Evolutionary conservation across 1,284 basidiomycete species (phyloP).

Genomic region (Cutaneotrichosporon daszewskae): DNA sequence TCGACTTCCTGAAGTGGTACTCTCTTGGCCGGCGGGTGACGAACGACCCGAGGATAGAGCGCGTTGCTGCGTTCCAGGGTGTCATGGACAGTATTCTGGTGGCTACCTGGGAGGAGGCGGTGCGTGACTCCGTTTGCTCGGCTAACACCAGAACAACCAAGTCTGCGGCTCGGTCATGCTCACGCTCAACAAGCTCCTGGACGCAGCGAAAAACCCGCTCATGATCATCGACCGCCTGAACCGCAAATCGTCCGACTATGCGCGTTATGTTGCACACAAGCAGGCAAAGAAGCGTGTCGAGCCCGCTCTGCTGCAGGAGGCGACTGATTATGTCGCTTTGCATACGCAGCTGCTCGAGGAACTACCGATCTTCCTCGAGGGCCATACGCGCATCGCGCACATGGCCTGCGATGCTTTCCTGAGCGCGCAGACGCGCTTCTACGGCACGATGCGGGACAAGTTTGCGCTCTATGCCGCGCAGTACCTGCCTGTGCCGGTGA

Average conservation of each 20-base stretch:
- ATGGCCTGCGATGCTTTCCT: conserved; percentile 36
- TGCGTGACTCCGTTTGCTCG: conserved; percentile 17
- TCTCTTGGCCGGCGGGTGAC: conserved; percentile 28
- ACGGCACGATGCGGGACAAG: conserved; percentile 19
- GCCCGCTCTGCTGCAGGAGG: conserved; percentile 29
- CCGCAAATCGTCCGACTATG: conserved; percentile 38
- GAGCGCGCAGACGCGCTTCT: conserved; percentile 36
- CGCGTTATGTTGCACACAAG: conserved; percentile 29
- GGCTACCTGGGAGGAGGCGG: conserved; percentile 35
- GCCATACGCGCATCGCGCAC: conserved; percentile 40
- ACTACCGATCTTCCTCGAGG: conserved; percentile 43
- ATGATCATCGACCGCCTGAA: conserved; percentile 39
- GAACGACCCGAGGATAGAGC: conserved; percentile 32
- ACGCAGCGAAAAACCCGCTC: conserved; percentile 37
- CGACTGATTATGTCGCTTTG: conserved; percentile 44
- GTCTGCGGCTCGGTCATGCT: conserved; percentile 40
- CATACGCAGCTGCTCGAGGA: conserved; percentile 48
- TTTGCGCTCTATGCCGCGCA: conserved; percentile 20
- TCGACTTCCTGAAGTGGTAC: conserved; percentile 33
- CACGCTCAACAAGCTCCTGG: conserved; percentile 34
- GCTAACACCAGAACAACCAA: conserved; percentile 28
- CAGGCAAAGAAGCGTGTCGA: conserved; percentile 32
- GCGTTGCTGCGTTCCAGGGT: conserved; percentile 37
- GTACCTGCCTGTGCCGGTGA: conserved; percentile 10
- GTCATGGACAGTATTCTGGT: conserved; percentile 33